Conservation (phyloP, 805 yeast genomes). For the Candida lessepsii region DNA sequence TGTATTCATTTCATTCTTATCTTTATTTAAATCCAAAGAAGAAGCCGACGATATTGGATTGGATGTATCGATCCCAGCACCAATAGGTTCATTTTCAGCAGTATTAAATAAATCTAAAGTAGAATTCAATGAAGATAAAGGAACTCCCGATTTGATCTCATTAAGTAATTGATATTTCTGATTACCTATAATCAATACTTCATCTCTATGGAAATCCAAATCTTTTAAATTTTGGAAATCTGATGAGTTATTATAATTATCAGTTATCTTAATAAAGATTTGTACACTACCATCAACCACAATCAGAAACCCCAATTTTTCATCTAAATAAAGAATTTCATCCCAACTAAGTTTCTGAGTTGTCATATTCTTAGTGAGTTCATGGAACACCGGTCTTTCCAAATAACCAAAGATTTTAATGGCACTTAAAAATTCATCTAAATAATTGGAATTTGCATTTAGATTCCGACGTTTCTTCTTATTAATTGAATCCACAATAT, state of each 20-base stretch:
- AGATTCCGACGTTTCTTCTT: constrained; percentile 28
- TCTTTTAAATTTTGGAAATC: constrained; percentile 19
- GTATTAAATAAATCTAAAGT: constrained; percentile 68
- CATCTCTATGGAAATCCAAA: constrained; percentile 35
- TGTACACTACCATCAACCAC: constrained; percentile 91
- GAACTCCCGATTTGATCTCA: constrained; percentile 78
- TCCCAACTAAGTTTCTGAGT: constrained; percentile 79
- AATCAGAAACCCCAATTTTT: constrained; percentile 79
- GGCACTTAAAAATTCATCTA: constrained; percentile 88
- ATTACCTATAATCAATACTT: constrained; percentile 50
- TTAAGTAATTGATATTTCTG: constrained; percentile 72
- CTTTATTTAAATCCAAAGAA: constrained; percentile 13
- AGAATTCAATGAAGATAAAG: constrained; percentile 78
- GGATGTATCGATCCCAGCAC: constrained; percentile 1
- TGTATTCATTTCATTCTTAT: background rate
- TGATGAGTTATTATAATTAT: constrained; percentile 11
- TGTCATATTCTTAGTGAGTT: constrained; percentile 85
- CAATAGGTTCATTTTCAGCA: constrained; percentile 3
- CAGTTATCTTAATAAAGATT: constrained; percentile 59
- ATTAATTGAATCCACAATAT: constrained; percentile 16
- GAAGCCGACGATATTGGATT: constrained; percentile 12
- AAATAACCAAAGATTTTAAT: constrained; percentile 92
- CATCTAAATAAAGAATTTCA: constrained; percentile 72
- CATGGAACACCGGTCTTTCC: constrained; percentile 88
- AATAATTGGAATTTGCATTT: constrained; percentile 59